Evolutionary conservation across 2,329 filamentous ascomycete species (phyloP).

Genomic region (Huntiella bhutanensis): DNA sequence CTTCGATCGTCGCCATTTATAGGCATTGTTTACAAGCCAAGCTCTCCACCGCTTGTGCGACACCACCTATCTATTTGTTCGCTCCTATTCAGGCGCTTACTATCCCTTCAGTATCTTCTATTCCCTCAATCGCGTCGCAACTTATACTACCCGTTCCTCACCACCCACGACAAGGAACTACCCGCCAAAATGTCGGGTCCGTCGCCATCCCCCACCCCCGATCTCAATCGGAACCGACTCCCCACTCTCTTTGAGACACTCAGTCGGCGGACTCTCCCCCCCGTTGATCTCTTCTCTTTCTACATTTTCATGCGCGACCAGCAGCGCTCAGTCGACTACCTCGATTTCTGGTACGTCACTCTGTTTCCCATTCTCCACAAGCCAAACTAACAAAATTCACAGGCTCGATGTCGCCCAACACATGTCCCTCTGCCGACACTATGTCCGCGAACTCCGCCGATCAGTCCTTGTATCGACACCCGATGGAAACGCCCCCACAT

Average conservation of each 20-base stretch:
- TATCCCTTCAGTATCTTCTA: no score
- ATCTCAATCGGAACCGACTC: slow-evolving; percentile 57
- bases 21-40: no score
- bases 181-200: slow-evolving; percentile 13
- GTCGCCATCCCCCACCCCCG: slow-evolving; percentile 36
- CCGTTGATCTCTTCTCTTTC: slow-evolving; percentile 94
- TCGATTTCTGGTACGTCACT: slow-evolving; percentile 76
- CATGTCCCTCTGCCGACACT: slow-evolving; percentile 93
- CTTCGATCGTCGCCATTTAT: no score
- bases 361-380: background rate
- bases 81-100: no score
- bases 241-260: slow-evolving; percentile 93
- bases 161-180: no score
- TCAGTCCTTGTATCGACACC: slow-evolving; percentile 88
- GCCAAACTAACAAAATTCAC: background rate
- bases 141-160: no score
- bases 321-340: slow-evolving; percentile 89
- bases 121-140: no score
- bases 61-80: no score
- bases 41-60: no score
- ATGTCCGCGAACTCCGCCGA: slow-evolving; percentile 82
- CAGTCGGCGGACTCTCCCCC: slow-evolving; percentile 80
- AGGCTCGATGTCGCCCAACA: slow-evolving; percentile 99
- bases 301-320: slow-evolving; percentile 99
- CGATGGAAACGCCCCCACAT: slow-evolving; percentile 57